Evolutionary conservation across 768 basidiomycete genomes (phyloP).

Genomic region (Rhizopogon roseolus): DNA sequence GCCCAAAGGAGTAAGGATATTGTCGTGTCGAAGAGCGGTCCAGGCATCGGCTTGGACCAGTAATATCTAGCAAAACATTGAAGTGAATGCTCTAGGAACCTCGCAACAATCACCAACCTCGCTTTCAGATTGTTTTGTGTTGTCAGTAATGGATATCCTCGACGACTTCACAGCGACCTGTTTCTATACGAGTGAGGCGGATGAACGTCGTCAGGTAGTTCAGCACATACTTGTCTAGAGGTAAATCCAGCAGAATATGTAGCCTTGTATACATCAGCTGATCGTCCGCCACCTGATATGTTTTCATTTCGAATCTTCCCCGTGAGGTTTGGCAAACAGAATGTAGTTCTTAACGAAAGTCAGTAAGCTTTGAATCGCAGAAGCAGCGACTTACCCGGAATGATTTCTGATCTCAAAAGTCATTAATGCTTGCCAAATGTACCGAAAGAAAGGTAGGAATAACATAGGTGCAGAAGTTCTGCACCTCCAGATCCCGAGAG

Average conservation of each 20-base stretch:
- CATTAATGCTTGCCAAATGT: background rate
- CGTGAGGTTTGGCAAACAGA: background rate
- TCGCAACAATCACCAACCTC: background rate
- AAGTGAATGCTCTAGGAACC: background rate
- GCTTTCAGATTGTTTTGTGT: background rate
- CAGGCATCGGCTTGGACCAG: background rate
- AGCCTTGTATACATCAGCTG: background rate
- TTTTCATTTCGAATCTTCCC: background rate
- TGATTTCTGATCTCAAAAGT: background rate
- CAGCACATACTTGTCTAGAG: background rate
- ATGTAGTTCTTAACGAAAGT: background rate
- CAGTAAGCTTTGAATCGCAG: background rate
- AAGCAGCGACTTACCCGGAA: background rate
- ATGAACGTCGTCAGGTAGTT: too few species aligned
- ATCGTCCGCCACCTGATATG: background rate
- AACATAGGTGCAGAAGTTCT: background rate
- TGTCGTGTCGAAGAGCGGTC: slow-evolving; percentile 4
- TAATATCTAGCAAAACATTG: background rate
- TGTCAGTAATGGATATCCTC: background rate
- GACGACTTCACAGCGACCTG: background rate
- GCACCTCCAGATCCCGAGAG: background rate
- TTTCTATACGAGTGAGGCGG: background rate
- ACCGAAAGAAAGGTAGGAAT: too few species aligned
- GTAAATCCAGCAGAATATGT: background rate
- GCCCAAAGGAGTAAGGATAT: slow-evolving; percentile 16